These are phyloP conservation scores for Candolleomyces eurysporus DNA, from an alignment of 768 basidiomycete genomes.

Conservation along the genomic window DNA sequence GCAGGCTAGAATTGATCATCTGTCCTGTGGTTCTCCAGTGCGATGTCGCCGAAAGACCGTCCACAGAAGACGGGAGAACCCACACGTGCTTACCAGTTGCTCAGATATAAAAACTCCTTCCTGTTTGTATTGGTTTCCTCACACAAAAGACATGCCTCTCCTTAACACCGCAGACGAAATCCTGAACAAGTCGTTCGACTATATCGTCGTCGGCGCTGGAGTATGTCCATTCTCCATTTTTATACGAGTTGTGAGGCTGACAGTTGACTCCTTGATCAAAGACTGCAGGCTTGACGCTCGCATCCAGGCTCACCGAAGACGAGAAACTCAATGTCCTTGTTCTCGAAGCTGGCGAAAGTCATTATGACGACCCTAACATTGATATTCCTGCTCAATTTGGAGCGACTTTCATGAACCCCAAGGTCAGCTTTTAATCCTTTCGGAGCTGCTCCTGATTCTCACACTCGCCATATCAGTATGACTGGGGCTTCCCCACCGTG, in stretches of 20 bases:
- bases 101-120: not conserved
- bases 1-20: no score
- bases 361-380: conserved; percentile 32
- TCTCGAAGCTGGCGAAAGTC: conserved; percentile 33
- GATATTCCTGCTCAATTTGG: conserved; percentile 31
- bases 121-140: no score
- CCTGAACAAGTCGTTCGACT: conserved; percentile 26
- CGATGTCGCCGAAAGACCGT: no score
- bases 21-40: no score
- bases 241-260: not conserved
- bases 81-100: no score
- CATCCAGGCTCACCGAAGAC: conserved; percentile 15
- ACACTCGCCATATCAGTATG: conserved; percentile 32
- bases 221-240: conserved; percentile 7
- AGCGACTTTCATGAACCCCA: conserved; percentile 23
- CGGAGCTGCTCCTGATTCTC: not conserved
- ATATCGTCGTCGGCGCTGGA: conserved; percentile 27
- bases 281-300: conserved; percentile 14
- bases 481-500: conserved; percentile 33
- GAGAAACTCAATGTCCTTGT: conserved; percentile 12
- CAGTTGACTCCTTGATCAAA: not conserved
- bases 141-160: conserved; percentile 2
- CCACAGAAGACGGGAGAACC: no score
- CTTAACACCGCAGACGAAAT: conserved; percentile 11
- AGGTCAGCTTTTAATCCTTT: conserved; percentile 15